Evolutionary conservation across 306 rosid species (phyloP).

Genomic region (Rosa chinensis): DNA sequence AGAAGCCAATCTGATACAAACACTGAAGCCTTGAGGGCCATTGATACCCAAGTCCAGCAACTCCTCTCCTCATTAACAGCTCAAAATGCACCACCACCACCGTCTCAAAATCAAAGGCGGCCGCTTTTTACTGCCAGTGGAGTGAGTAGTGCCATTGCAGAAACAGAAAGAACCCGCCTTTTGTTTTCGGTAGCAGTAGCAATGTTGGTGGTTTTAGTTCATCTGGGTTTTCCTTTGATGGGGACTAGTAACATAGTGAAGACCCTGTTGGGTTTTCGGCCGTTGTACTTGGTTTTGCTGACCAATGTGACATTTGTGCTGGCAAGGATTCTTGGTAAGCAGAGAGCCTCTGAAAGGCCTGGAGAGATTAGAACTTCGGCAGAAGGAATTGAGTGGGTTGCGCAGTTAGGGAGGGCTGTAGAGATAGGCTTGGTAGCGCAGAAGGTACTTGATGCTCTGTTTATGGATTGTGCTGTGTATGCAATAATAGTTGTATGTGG

Average conservation of each 20-base stretch:
- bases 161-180: constrained; percentile 50
- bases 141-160: constrained; percentile 52
- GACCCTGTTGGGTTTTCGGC: constrained; percentile 48
- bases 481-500: constrained; percentile 62
- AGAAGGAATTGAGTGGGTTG: constrained; percentile 37
- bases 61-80: constrained; percentile 1
- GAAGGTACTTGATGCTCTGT: constrained; percentile 60
- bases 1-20: constrained; percentile 12
- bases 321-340: constrained; percentile 43
- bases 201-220: constrained; percentile 47
- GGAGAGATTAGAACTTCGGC: constrained; percentile 12
- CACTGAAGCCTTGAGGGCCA: constrained; percentile 16
- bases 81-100: neutral
- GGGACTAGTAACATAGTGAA: constrained; percentile 37
- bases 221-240: constrained; percentile 43
- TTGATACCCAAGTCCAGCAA: constrained; percentile 27
- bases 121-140: constrained; percentile 40
- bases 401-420: constrained; percentile 43
- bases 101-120: neutral
- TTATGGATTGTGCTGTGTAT: constrained; percentile 74
- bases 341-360: constrained; percentile 23
- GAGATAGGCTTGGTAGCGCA: constrained; percentile 47
- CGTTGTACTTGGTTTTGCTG: constrained; percentile 59
- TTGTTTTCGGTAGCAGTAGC: constrained; percentile 55
- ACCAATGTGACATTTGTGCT: constrained; percentile 61